Evolutionary conservation across 2,329 filamentous ascomycete genomes (phyloP), one percentile per base, ranked within the genome.

Genomic region (Scytalidium lignicola): DNA sequence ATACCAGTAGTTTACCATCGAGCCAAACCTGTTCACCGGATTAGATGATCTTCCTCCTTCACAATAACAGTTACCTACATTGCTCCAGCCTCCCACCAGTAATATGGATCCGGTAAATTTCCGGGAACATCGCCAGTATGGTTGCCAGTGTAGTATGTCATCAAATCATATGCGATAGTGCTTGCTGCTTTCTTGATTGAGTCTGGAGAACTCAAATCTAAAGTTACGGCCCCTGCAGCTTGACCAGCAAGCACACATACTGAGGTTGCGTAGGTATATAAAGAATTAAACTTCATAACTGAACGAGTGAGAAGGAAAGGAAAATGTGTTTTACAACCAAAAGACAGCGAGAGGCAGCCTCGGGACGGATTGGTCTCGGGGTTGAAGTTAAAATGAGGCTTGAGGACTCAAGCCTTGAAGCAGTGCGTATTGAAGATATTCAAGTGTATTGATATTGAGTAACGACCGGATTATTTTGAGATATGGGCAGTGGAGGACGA

Each of bases 1-100:
- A 62, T 82, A 86, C 86, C 86, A 92, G 65, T 91, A 91, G 58
- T 91, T 86, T 49, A 92, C 73, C 49, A 91, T 43, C n/a, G 45
- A 3, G 19, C 45, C 45, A 17, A 47, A 47, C 45, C 32, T 37
- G 32, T 37, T 17, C 4, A 37, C 5, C 6, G 6, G 15, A n/a
- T 37, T 37, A 37, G 15, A 37, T 37, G 32, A 4, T 5, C n/a
- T 4, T 8, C 15, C 15, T 17, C n/a, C 10, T 5, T 15, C 15
- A 17, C 32, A 37, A 13, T 15, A 4, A 7, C 26, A 28, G n/a
- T 73, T 28, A 77, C 78, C 68, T 82, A 73, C 71, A 90, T 81
- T 75, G 85, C 68, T 87, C 85, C 88, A 83, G 90, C 79, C 56
- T 78, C 74, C 76, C 75, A 79, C 75, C 75, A 80, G 60, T 75